Evolutionary conservation across 2,329 filamentous ascomycete species (phyloP), one percentile per base, ranked within the genome.

Genomic region (Sporothrix schenckii): DNA sequence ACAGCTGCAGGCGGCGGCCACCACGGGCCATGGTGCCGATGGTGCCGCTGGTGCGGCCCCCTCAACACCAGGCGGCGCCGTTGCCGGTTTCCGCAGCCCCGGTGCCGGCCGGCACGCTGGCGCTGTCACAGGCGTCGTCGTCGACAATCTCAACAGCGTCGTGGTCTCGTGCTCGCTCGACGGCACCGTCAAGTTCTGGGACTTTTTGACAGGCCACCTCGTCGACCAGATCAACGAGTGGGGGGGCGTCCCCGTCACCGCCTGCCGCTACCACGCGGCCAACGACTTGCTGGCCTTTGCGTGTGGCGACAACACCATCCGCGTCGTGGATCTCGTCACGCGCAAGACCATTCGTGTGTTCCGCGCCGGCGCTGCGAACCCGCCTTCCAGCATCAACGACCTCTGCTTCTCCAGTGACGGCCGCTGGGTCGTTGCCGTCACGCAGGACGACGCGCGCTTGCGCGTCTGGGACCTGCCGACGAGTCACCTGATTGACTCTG

Each of bases 181-280:
- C 79, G 95, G 95, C 44, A 97, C 91, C 79, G 86, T 98, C 76
- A 98, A 97, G 82, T 98, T 99, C 78, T 99, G 96, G 96, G 92
- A 97, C 74, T 97, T 99, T 73, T 80, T 89, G n/a, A 92, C 91
- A 0, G 95, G 94, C 9, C 86, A 88, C 58, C 84, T 98, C 2
- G 78, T 92, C 13, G 87, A 94, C 73, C 89, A 97, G 77, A 88
- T 98, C 67, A 89, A 94, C 78, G 97, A 93, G n/a, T 70, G 63
- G 69, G 92, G 92, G 86, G 67, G 52, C 30, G 89, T 89, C 4
- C 87, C 89, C 60, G 89, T 97, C 68, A 92, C 88, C 0, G 89
- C 87, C 19, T 89, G 94, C 75, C 89, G 90, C 70, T 95, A 97
- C 78, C 94, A 97, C 77, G 84, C 90, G 4, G 87, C 89, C 2